These are phyloP conservation scores for Claviceps pusilla DNA, from an alignment of 2,329 filamentous ascomycete species.

Conservation along the genomic window DNA sequence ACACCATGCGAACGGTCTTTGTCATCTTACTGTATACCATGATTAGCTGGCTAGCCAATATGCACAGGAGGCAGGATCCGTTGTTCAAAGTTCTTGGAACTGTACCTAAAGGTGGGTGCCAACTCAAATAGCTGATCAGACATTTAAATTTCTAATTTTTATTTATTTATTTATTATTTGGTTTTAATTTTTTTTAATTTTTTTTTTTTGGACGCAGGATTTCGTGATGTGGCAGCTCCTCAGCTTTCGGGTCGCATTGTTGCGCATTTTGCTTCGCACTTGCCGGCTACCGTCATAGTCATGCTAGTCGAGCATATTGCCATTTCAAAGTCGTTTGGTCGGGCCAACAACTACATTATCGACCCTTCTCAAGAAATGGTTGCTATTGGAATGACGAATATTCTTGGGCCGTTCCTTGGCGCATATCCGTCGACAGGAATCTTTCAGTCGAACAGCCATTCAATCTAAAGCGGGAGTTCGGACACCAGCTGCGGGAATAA, in stretches of 20 bases:
- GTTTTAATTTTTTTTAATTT: neutral
- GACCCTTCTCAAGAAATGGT: constrained; percentile 93
- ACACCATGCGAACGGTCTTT: constrained; percentile 78
- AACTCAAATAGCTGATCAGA: neutral
- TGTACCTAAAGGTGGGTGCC: constrained; percentile 51
- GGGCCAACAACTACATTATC: constrained; percentile 91
- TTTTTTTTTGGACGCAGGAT: constrained; percentile 32
- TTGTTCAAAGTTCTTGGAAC: constrained; percentile 58
- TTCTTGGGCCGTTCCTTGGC: constrained; percentile 82
- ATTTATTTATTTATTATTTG: no score
- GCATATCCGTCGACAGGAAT: constrained; percentile 77
- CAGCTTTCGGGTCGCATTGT: constrained; percentile 52
- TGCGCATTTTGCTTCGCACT: constrained; percentile 49
- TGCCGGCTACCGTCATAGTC: constrained; percentile 85
- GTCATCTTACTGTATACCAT: constrained; percentile 85
- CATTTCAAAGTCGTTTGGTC: constrained; percentile 90
- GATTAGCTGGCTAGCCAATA: constrained; percentile 76
- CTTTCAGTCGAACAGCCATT: constrained; percentile 91
- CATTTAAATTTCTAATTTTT: no score
- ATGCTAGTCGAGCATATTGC: constrained; percentile 92
- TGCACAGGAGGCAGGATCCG: constrained; percentile 45
- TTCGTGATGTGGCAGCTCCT: constrained; percentile 64
- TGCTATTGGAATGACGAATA: constrained; percentile 79
- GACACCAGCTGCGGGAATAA: constrained; percentile 77
- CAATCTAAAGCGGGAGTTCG: constrained; percentile 93